phyloP scores from a whole-genome alignment of 1,139 yeast species.

The Cylindricascospora bacillispora region DNA sequence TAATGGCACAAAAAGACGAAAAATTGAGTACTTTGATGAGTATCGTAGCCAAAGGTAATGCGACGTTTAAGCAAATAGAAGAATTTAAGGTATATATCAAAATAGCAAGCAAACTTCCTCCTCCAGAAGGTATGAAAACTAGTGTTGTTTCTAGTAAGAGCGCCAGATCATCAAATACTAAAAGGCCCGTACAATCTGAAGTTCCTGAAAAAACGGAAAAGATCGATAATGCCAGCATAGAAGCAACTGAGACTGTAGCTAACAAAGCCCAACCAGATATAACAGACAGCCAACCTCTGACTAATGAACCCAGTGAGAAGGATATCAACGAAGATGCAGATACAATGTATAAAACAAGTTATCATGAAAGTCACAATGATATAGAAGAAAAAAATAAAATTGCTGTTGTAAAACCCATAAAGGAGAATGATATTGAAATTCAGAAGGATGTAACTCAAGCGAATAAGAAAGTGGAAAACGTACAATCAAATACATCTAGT shows the following conservation, averaged over 20 bases:
- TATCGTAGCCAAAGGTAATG: conserved; percentile 70
- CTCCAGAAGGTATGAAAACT: conserved; percentile 20
- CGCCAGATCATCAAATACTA: conserved; percentile 1
- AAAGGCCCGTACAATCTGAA: conserved; percentile 3
- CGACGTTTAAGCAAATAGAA: conserved; percentile 54
- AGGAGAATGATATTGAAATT: too few relatives aligned
- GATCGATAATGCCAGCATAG: conserved; percentile 8
- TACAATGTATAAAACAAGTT: too few relatives aligned
- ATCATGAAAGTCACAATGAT: too few relatives aligned
- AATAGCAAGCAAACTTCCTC: conserved; percentile 68
- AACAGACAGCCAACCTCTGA: neutral
- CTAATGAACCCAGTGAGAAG: neutral
- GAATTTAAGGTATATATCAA: conserved; percentile 70
- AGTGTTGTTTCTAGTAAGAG: conserved; percentile 1
- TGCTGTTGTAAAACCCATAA: too few relatives aligned
- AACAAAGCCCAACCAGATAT: neutral
- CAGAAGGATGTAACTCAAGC: neutral
- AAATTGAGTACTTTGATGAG: conserved; percentile 62
- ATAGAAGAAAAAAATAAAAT: too few relatives aligned
- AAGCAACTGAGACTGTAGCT: neutral
- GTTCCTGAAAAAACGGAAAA: conserved; percentile 6
- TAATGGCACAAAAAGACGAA: conserved; percentile 64
- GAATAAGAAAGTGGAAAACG: neutral
- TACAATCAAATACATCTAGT: neutral
- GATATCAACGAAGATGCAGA: neutral